Percentiles rank a stretch among this genome's conserved stretches.
Evolutionary conservation across 805 yeast genomes (phyloP).

Genomic region (Komagataella kurtzmanii): DNA sequence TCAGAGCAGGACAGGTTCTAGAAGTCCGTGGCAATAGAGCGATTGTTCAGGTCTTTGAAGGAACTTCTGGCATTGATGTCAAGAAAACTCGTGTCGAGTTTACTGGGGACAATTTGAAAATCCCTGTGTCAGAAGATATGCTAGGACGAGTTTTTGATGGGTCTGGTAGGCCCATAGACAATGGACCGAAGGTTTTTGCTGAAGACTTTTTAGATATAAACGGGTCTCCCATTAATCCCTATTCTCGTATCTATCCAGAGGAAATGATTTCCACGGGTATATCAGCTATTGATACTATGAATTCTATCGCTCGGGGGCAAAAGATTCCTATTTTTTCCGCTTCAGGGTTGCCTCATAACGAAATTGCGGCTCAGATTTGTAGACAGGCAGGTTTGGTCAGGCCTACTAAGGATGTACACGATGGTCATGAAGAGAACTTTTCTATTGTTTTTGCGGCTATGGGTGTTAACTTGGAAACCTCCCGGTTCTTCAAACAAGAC

Average conservation of each 20-base stretch:
- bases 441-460: conserved; percentile 98
- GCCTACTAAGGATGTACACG: conserved; percentile 99
- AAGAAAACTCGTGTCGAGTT: conserved; percentile 95
- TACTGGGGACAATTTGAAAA: conserved; percentile 87
- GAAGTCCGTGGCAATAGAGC: conserved; percentile 97
- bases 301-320: conserved; percentile 99
- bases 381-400: conserved; percentile 99
- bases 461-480: conserved; percentile 99
- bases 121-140: conserved; percentile 93
- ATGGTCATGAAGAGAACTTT: conserved; percentile 99
- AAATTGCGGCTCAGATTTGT: conserved; percentile 98
- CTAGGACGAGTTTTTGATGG: conserved; percentile 98
- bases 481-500: conserved; percentile 97
- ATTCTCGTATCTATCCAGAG: conserved; percentile 96
- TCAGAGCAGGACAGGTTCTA: conserved; percentile 94
- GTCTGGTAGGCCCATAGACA: conserved; percentile 96
- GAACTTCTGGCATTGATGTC: conserved; percentile 97
- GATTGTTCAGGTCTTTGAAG: conserved; percentile 97
- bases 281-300: conserved; percentile 98
- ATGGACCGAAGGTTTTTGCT: conserved; percentile 96
- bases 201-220: conserved; percentile 97
- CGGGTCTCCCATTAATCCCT: conserved; percentile 98
- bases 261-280: conserved; percentile 99
- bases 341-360: conserved; percentile 98
- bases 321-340: conserved; percentile 98